Conservation (phyloP, 2,329 filamentous ascomycete genomes). For the Scopulariopsis brevicaulis region DNA sequence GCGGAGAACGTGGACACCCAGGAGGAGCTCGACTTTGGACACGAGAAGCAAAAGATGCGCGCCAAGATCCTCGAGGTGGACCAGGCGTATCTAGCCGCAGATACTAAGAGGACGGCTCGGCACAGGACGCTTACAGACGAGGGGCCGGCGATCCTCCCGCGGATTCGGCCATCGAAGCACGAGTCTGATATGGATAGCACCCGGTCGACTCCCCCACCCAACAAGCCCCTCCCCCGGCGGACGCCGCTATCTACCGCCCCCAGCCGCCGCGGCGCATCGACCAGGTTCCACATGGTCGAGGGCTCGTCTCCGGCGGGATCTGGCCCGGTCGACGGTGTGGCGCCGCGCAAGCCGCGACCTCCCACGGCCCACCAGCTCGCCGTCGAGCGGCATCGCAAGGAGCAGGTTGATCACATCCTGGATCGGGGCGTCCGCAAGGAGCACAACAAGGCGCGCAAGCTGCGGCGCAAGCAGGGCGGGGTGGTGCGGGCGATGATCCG, state of each 20-base stretch:
- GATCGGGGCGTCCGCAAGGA: slow-evolving; percentile 59
- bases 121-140: slow-evolving; percentile 32
- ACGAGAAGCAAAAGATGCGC: slow-evolving; percentile 62
- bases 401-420: slow-evolving; percentile 72
- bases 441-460: slow-evolving; percentile 51
- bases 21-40: slow-evolving; percentile 59
- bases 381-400: slow-evolving; percentile 65
- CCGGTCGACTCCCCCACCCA: slow-evolving; percentile 25
- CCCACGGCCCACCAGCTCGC: slow-evolving; percentile 74
- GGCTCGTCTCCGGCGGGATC: slow-evolving; percentile 47
- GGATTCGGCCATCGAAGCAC: slow-evolving; percentile 52
- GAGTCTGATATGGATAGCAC: slow-evolving; percentile 35
- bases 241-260: slow-evolving; percentile 9
- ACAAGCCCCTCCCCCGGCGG: slow-evolving; percentile 5
- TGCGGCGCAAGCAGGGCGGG: slow-evolving; percentile 51
- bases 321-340: slow-evolving; percentile 38
- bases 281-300: slow-evolving; percentile 51
- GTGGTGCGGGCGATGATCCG: slow-evolving; percentile 57
- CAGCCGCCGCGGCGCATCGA: slow-evolving; percentile 29
- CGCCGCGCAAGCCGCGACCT: slow-evolving; percentile 55
- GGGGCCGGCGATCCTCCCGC: slow-evolving; percentile 46
- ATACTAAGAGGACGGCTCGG: slow-evolving; percentile 42
- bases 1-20: slow-evolving; percentile 64
- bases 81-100: slow-evolving; percentile 53
- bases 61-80: slow-evolving; percentile 67